These are phyloP conservation scores for Mycosphaerella sp. DNA, from an alignment of 2,329 filamentous ascomycete species.

Conservation along the genomic window DNA sequence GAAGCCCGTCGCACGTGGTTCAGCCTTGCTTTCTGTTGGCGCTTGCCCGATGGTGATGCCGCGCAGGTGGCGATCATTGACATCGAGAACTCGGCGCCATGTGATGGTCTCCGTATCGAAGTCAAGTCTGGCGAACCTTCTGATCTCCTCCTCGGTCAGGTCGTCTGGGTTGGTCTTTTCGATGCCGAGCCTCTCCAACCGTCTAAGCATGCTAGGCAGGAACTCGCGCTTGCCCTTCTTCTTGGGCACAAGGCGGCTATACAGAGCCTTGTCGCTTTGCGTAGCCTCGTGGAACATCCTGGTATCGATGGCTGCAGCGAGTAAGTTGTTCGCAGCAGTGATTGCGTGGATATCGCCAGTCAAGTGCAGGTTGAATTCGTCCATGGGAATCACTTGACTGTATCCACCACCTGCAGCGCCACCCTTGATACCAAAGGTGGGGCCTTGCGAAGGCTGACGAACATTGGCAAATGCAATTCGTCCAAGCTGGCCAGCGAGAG, in stretches of 20 bases:
- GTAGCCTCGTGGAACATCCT: conserved; percentile 98
- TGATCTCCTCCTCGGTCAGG: conserved; percentile 82
- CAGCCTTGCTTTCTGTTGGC: conserved; percentile 75
- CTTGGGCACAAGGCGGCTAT: conserved; percentile 75
- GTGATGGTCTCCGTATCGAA: conserved; percentile 97
- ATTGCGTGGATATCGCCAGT: conserved; percentile 98
- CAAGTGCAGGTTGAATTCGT: conserved; percentile 97
- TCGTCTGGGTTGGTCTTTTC: conserved; percentile 90
- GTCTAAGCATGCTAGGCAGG: conserved; percentile 82
- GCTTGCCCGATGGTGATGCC: conserved; percentile 84
- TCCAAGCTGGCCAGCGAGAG: conserved; percentile 79
- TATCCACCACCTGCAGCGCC: conserved; percentile 96
- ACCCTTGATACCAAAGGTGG: conserved; percentile 98
- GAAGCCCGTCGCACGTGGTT: conserved; percentile 83
- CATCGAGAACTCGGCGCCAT: conserved; percentile 91
- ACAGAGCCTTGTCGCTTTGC: conserved; percentile 83
- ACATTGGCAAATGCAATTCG: conserved; percentile 94
- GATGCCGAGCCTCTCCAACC: conserved; percentile 92
- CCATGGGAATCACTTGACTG: conserved; percentile 99
- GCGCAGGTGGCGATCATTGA: conserved; percentile 91
- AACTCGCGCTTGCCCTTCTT: conserved; percentile 90
- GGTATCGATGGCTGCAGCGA: conserved; percentile 94
- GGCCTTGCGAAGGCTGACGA: conserved; percentile 91
- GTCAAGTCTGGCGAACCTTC: conserved; percentile 82
- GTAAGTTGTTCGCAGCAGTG: conserved; percentile 91